Percentiles rank a stretch among this genome's conserved stretches.
Conservation (phyloP, 306 rosid genomes). For the Hippophae gyantsensis region DNA sequence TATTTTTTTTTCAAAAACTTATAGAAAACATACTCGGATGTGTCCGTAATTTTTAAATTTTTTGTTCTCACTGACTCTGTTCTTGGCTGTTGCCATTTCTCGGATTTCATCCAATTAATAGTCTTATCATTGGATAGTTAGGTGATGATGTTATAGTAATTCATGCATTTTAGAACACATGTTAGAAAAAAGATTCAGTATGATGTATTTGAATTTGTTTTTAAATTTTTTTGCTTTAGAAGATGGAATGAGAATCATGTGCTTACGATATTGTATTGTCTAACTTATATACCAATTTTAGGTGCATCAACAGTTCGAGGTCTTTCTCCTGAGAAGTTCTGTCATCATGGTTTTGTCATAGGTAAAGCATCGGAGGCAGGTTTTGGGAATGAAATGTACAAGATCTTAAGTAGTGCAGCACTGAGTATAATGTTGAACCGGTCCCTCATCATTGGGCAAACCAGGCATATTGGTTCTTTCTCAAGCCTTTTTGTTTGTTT, state of each 20-base stretch:
- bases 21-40: background rate
- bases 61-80: background rate
- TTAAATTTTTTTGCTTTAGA: background rate
- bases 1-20: background rate
- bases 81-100: background rate
- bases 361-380: constrained; percentile 96
- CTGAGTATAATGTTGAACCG: constrained; percentile 87
- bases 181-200: background rate
- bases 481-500: constrained; percentile 58
- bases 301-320: constrained; percentile 71
- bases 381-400: constrained; percentile 98
- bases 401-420: constrained; percentile 75
- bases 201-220: background rate
- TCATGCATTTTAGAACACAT: background rate
- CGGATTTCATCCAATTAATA: background rate
- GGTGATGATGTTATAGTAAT: background rate
- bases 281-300: constrained; percentile 24
- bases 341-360: constrained; percentile 77
- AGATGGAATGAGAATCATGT: background rate
- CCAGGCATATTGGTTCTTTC: constrained; percentile 99
- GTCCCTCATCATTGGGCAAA: constrained; percentile 96
- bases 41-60: background rate
- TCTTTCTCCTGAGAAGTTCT: constrained; percentile 72
- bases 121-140: background rate
- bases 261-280: background rate